phyloP scores from a whole-genome alignment of 2,329 filamentous ascomycete genomes.

The Alternaria angustiovoidea region DNA sequence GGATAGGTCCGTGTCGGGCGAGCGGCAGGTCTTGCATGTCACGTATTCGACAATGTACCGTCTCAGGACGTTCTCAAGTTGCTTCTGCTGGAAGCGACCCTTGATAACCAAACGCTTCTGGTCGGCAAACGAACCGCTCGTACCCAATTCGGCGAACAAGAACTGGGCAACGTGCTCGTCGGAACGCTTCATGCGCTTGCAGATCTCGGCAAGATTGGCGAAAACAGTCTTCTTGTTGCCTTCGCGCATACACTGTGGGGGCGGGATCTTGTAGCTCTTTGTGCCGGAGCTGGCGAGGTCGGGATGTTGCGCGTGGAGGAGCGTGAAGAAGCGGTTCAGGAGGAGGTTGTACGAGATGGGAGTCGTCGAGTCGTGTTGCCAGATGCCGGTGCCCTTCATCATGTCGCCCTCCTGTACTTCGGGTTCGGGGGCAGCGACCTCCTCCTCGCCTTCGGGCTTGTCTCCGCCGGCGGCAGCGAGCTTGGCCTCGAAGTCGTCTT shows the following conservation, averaged over 20 bases:
- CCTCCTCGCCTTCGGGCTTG: slow-evolving; percentile 64
- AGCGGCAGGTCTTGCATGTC: slow-evolving; percentile 92
- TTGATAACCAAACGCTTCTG: slow-evolving; percentile 97
- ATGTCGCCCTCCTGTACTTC: slow-evolving; percentile 74
- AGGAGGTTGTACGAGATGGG: slow-evolving; percentile 85
- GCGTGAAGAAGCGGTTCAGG: slow-evolving; percentile 90
- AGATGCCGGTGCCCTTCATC: slow-evolving; percentile 88
- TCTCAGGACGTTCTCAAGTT: slow-evolving; percentile 95
- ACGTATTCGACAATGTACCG: slow-evolving; percentile 99
- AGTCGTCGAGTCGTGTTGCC: slow-evolving; percentile 80
- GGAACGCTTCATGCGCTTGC: slow-evolving; percentile 98
- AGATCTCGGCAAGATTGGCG: slow-evolving; percentile 98
- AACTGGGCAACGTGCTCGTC: slow-evolving; percentile 98
- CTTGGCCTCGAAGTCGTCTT: slow-evolving; percentile 73
- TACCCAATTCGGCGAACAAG: slow-evolving; percentile 97
- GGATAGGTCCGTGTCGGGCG: slow-evolving; percentile 70
- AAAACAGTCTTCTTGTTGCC: slow-evolving; percentile 99
- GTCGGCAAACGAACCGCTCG: slow-evolving; percentile 86
- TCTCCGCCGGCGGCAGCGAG: slow-evolving; percentile 65
- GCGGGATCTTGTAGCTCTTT: slow-evolving; percentile 99
- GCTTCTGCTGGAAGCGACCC: slow-evolving; percentile 99
- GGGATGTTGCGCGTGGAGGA: slow-evolving; percentile 94
- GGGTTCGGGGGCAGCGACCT: slow-evolving; percentile 56
- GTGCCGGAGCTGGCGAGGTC: slow-evolving; percentile 88
- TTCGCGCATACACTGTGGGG: slow-evolving; percentile 98